phyloP scores from a whole-genome alignment of 345 rosid genomes.

The Litchi chinensis region DNA sequence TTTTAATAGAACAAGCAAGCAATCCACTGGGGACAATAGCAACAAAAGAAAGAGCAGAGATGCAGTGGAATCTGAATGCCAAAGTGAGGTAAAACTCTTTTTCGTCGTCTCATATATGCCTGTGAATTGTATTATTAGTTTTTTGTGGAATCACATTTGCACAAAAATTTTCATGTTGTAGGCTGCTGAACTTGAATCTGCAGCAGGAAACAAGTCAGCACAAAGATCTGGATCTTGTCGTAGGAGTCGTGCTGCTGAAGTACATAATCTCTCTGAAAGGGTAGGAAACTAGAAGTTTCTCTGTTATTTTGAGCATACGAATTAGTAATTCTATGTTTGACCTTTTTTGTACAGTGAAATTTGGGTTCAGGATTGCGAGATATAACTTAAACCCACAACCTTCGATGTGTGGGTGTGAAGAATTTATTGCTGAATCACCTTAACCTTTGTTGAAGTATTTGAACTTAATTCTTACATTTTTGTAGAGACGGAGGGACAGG shows the following conservation, averaged over 20 bases:
- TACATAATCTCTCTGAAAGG: slow-evolving; percentile 78
- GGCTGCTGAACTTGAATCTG: slow-evolving; percentile 47
- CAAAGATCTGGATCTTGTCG: slow-evolving; percentile 48
- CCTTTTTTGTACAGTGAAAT: background rate
- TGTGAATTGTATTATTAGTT: background rate
- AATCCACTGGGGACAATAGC: slow-evolving; percentile 35
- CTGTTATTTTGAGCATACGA: background rate
- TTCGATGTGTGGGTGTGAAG: too few relatives aligned
- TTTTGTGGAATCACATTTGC: background rate
- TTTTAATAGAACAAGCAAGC: slow-evolving; percentile 47
- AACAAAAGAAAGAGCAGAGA: slow-evolving; percentile 63
- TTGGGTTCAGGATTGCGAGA: too few relatives aligned
- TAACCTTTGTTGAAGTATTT: background rate
- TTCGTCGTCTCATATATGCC: background rate
- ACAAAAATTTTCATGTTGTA: slow-evolving; percentile 13
- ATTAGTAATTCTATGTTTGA: slow-evolving; percentile 10
- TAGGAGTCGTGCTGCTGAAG: slow-evolving; percentile 67
- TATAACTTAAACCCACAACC: too few relatives aligned
- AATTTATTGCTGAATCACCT: too few relatives aligned
- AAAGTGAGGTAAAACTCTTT: slow-evolving; percentile 51
- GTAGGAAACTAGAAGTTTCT: slow-evolving; percentile 26
- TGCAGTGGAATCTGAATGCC: slow-evolving; percentile 58
- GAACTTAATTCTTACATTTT: background rate
- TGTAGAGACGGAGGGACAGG: slow-evolving; percentile 84
- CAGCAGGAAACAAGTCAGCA: slow-evolving; percentile 37